Percentiles rank a stretch among this genome's conserved stretches.
Evolutionary conservation across 192 early-diverging fungal genomes (phyloP).

Genomic region (Podila verticillata): DNA sequence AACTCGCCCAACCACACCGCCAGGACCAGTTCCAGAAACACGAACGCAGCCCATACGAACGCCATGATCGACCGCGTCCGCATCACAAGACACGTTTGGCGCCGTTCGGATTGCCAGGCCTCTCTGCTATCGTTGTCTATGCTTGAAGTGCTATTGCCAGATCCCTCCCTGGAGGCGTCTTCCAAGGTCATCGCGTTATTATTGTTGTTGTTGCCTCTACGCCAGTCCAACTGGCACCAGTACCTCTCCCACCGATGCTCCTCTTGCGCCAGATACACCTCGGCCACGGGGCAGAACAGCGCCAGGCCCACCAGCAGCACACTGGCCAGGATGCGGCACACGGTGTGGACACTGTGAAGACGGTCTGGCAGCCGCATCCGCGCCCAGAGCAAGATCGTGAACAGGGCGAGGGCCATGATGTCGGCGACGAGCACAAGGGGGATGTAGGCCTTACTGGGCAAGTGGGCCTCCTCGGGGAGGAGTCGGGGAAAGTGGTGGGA

Average conservation of each 20-base stretch:
- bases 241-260: too few species aligned
- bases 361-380: constrained; percentile 6
- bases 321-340: constrained; percentile 1
- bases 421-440: background rate
- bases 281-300: background rate
- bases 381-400: constrained; percentile 7
- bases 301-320: background rate
- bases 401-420: constrained; percentile 1
- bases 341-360: background rate
- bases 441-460: background rate
- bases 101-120: background rate
- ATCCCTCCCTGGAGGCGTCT: background rate
- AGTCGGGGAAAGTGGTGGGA: background rate
- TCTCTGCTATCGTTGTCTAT: too few species aligned
- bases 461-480: background rate
- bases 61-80: background rate
- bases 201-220: too few species aligned
- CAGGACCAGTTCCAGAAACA: constrained; percentile 5
- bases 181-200: too few species aligned
- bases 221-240: too few species aligned
- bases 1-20: background rate
- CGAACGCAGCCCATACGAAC: constrained; percentile 2
- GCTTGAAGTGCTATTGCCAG: too few species aligned
- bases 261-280: background rate
- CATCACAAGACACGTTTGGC: background rate